A percentile compares a stretch with the other conserved stretches of the same genome.
Conservation (phyloP, 805 yeast species). For the Metschnikowia lochheadii region DNA sequence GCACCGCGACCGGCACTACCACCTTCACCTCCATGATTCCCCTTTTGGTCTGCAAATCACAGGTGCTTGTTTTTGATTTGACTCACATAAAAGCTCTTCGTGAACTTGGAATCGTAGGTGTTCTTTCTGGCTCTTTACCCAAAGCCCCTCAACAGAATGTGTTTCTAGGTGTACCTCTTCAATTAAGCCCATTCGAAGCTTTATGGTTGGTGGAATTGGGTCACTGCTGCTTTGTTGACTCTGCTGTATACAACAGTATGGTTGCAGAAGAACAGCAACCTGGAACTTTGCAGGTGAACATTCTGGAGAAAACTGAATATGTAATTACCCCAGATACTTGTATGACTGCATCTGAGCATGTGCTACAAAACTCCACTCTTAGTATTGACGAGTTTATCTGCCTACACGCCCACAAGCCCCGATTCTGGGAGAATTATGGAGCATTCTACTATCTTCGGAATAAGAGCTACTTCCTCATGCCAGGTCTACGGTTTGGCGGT, state of each 20-base stretch:
- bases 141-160: slow-evolving; percentile 90
- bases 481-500: slow-evolving; percentile 92
- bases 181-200: slow-evolving; percentile 69
- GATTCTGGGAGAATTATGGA: slow-evolving; percentile 10
- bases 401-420: not conserved
- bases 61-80: slow-evolving; percentile 57
- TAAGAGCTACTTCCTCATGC: slow-evolving; percentile 56
- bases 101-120: slow-evolving; percentile 66
- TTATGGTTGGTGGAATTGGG: slow-evolving; percentile 52
- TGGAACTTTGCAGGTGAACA: not conserved
- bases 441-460: slow-evolving; percentile 39
- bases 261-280: not conserved
- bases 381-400: slow-evolving; percentile 1
- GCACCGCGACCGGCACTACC: not conserved
- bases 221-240: slow-evolving; percentile 43
- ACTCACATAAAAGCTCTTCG: slow-evolving; percentile 54
- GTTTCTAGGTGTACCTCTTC: slow-evolving; percentile 80
- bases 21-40: slow-evolving; percentile 12
- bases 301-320: slow-evolving; percentile 9
- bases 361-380: not conserved
- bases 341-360: not conserved
- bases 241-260: slow-evolving; percentile 23
- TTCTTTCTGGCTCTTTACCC: slow-evolving; percentile 77
- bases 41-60: slow-evolving; percentile 15
- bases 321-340: slow-evolving; percentile 11